Base-by-base conservation (phyloP, 768 basidiomycete species). In the Mycena kentingensis region DNA sequence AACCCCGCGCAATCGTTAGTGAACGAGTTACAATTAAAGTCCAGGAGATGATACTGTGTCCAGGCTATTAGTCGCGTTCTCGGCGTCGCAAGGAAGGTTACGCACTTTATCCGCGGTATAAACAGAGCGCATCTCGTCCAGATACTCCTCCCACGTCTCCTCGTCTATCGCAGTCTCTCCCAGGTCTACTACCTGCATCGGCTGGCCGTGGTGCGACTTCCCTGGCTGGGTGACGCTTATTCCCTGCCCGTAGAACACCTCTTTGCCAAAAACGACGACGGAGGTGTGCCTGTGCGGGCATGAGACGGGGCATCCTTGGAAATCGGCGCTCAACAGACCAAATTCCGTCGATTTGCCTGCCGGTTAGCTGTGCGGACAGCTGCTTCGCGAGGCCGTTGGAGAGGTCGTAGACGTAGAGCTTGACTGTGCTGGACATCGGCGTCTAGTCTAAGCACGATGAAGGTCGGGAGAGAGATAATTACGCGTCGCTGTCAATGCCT, bases 11-110 rank as follows among this genome's bases (percentile, higher is more conserved):
- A 84, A 58, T 96, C 93, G 53, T 87, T 91, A 2, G 93, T 94
- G 60, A 98, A 98, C 2, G 90, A 88, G 67, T 98, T 98, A 69
- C 94, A 97, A 63, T 97, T 97, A 60, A 95, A 95, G 36, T 96
- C 92, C 77, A 93, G 68, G n/a, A 93, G 75, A 67, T 93, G 91
- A 63, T 93, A 93, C 90, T 93, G n/a, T 60, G 27, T 25, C 31
- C 25, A 32, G 2, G 18, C 11, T 27, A 11, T 22, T 13, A 50
- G 42, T 24, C 16, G 42, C 10, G 41, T 19, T 24, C 16, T 25
- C 25, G 24, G 43, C 29, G 16, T 11, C 29, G 26, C 3, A 13
- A 19, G 35, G 25, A 48, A 16, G 31, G 26, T 12, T 19, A 67
- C 82, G 52, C 59, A 90, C 90, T 75, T 93, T 93, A 64, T 94